A percentile compares a stretch with the other conserved stretches of the same genome.
These are phyloP conservation scores for Starmerella roubikii DNA, from an alignment of 805 yeast species.

Conservation along the genomic window DNA sequence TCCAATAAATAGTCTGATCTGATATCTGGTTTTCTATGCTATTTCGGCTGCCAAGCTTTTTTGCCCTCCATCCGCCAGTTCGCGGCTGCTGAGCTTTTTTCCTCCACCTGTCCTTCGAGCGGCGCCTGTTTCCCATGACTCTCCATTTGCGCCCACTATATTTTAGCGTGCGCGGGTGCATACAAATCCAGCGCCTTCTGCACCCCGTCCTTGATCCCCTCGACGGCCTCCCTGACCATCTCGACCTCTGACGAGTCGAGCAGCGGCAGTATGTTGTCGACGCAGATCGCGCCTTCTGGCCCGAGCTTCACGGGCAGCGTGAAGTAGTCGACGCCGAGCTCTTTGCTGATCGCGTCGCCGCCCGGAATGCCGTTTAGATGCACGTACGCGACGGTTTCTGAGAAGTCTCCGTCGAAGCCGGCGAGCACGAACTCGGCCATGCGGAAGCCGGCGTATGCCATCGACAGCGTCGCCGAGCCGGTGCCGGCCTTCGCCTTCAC, in stretches of 20 bases:
- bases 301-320: conserved; percentile 64
- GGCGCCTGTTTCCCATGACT: too few relatives aligned
- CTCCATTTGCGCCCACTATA: too few relatives aligned
- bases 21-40: too few relatives aligned
- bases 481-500: conserved; percentile 89
- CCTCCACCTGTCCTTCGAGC: too few relatives aligned
- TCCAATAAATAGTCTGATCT: too few relatives aligned
- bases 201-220: conserved; percentile 80
- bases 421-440: conserved; percentile 48
- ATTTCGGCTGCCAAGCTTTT: too few relatives aligned
- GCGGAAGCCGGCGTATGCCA: conserved; percentile 88
- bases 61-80: too few relatives aligned
- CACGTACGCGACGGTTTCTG: conserved; percentile 34
- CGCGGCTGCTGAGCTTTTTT: too few relatives aligned
- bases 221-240: conserved; percentile 70
- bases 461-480: conserved; percentile 89
- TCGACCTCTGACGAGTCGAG: conserved; percentile 69
- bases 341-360: conserved; percentile 54
- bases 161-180: conserved; percentile 15
- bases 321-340: conserved; percentile 63
- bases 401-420: conserved; percentile 28
- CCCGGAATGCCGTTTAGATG: conserved; percentile 27
- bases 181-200: conserved; percentile 87
- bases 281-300: conserved; percentile 52
- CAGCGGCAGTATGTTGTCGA: conserved; percentile 52